Conservation (phyloP, 768 basidiomycete species). For the Tulasnella sp. region DNA sequence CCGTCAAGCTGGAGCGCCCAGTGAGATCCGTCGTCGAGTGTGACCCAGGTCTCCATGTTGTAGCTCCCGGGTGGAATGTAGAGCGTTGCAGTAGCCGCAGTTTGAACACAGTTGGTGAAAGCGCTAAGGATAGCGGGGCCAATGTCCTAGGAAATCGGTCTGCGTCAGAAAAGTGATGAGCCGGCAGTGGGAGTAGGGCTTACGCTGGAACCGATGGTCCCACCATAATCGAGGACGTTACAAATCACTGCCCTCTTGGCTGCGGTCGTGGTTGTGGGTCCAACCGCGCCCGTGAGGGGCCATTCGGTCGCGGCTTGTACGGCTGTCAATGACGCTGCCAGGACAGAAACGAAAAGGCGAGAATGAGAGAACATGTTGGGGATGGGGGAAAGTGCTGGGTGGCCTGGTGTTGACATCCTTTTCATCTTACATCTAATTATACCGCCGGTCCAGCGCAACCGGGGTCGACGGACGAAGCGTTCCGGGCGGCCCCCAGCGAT, state of each 20-base stretch:
- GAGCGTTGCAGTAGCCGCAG: constrained; percentile 19
- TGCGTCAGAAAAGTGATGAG: too few relatives aligned
- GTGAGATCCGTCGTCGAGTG: constrained; percentile 22
- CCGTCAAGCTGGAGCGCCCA: constrained; percentile 28
- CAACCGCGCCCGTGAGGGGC: background rate
- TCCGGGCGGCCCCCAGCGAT: too few relatives aligned
- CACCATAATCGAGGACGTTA: constrained; percentile 26
- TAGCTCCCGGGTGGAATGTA: constrained; percentile 25
- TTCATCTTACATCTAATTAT: too few relatives aligned
- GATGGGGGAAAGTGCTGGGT: background rate
- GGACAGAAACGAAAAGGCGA: background rate
- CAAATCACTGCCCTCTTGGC: constrained; percentile 20
- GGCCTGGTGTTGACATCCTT: too few relatives aligned
- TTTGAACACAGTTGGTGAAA: constrained; percentile 25
- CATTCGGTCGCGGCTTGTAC: too few relatives aligned
- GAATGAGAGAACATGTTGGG: background rate
- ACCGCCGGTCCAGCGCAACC: too few relatives aligned
- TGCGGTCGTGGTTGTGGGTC: constrained; percentile 2
- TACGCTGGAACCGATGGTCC: constrained; percentile 24
- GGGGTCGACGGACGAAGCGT: too few relatives aligned
- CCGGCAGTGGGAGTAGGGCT: background rate
- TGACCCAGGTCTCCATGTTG: constrained; percentile 26
- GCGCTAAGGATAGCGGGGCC: constrained; percentile 25
- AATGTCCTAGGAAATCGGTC: constrained; percentile 19
- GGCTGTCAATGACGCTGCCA: background rate